Evolutionary conservation across 2,329 filamentous ascomycete genomes (phyloP).

Genomic region (Fusarium sp.): DNA sequence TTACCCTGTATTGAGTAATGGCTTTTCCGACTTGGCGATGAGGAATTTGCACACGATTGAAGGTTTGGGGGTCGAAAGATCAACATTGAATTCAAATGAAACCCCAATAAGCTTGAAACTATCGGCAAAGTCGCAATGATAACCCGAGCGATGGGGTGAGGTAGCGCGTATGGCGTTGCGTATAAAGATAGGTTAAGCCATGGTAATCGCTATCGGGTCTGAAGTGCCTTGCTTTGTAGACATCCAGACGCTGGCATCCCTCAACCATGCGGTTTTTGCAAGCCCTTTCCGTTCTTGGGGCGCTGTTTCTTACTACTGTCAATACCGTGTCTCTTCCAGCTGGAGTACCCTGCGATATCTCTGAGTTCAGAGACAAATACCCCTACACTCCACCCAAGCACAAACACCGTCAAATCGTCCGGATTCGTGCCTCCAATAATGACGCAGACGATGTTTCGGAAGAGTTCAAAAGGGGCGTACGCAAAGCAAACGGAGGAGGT

Average conservation of each 20-base stretch:
- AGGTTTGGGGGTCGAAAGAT: not conserved
- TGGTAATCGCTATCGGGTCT: not conserved
- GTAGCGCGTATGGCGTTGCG: not conserved
- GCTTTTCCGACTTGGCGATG: not conserved
- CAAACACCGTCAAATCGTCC: conserved; percentile 18
- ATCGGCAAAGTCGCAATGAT: not conserved
- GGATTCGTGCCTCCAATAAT: conserved; percentile 22
- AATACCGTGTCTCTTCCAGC: conserved; percentile 8
- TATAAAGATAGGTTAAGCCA: not conserved
- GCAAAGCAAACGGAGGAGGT: conserved; percentile 66
- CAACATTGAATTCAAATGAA: no score
- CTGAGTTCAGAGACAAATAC: conserved; percentile 34
- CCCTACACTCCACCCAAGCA: conserved; percentile 22
- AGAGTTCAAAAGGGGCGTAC: conserved; percentile 25
- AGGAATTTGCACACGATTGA: not conserved
- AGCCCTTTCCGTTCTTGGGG: not conserved
- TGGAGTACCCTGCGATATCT: conserved; percentile 10
- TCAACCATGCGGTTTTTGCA: not conserved
- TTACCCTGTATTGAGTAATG: not conserved
- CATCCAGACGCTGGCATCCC: not conserved
- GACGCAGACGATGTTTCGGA: conserved; percentile 31
- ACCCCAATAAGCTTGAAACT: not conserved
- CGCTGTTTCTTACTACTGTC: not conserved
- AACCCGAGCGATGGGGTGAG: not conserved
- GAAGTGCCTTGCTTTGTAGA: rapidly evolving